A percentile compares a stretch with the other conserved stretches of the same genome.
Evolutionary conservation across 2,329 filamentous ascomycete species (phyloP).

Genomic region (Lachnellula cervina): DNA sequence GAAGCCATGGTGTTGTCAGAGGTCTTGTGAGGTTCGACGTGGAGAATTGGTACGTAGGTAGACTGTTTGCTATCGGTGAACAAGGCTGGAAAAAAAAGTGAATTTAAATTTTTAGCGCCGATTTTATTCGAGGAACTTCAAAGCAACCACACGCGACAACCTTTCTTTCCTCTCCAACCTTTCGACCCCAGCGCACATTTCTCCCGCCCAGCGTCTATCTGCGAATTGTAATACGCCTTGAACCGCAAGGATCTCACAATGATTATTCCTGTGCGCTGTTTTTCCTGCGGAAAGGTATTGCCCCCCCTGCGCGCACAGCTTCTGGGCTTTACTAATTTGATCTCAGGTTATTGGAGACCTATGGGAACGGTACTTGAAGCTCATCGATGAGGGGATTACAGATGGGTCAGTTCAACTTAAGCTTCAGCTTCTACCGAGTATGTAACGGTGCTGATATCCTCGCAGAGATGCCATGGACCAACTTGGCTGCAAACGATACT

Average conservation of each 20-base stretch:
- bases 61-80: conserved; percentile 17
- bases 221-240: neutral
- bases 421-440: neutral
- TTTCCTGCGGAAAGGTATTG: conserved; percentile 94
- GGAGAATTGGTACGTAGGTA: conserved; percentile 7
- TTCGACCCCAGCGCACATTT: neutral
- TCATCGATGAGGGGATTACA: conserved; percentile 71
- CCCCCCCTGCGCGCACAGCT: neutral
- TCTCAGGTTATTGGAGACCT: conserved; percentile 87
- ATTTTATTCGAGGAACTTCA: neutral
- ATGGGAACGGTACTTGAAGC: conserved; percentile 90
- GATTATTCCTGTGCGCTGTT: conserved; percentile 98
- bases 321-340: conserved; percentile 11
- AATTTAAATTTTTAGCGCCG: conserved; percentile 3
- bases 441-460: conserved; percentile 6
- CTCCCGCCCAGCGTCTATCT: neutral
- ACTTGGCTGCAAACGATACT: conserved; percentile 90
- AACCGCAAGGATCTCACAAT: conserved; percentile 50
- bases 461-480: conserved; percentile 90
- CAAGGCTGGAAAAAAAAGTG: conserved; percentile 13
- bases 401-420: conserved; percentile 59
- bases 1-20: conserved; percentile 33
- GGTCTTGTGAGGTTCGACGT: conserved; percentile 21
- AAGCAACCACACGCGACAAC: conserved; percentile 8
- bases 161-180: neutral